phyloP scores from a whole-genome alignment of 371 early-diverging fungal species.

The Actinomortierella ambigua region DNA sequence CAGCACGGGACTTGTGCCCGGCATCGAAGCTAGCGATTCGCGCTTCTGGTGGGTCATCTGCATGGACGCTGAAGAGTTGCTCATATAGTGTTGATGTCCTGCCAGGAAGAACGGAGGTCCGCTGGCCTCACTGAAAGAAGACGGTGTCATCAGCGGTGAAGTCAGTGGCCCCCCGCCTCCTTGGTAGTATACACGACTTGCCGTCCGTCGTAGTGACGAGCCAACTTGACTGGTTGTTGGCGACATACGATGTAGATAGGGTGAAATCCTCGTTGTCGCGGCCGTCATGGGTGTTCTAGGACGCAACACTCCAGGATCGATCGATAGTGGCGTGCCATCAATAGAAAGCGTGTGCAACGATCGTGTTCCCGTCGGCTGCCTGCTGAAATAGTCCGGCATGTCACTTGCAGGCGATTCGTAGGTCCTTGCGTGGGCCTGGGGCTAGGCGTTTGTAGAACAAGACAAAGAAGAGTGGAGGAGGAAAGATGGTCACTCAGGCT shows the following conservation, averaged over 20 bases:
- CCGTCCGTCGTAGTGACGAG: conserved; percentile 24
- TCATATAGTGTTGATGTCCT: no score
- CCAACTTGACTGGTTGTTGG: conserved; percentile 30
- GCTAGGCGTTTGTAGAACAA: conserved; percentile 14
- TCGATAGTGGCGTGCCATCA: conserved; percentile 36
- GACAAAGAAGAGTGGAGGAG: no score
- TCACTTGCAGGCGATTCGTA: conserved; percentile 30
- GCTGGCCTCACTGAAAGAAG: conserved; percentile 21
- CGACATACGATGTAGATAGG: conserved; percentile 40
- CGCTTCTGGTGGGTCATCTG: conserved; percentile 27
- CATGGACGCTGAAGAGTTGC: no score
- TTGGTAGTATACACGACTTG: conserved; percentile 17
- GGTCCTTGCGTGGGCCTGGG: conserved; percentile 28
- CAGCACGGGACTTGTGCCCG: conserved; percentile 29
- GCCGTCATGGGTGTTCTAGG: conserved; percentile 21
- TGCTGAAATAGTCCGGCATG: conserved; percentile 39
- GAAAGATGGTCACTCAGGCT: no score
- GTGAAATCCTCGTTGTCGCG: conserved; percentile 27
- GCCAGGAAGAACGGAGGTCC: no score
- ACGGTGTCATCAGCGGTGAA: conserved; percentile 36
- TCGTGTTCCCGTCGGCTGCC: conserved; percentile 22
- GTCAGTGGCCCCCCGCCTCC: conserved; percentile 11
- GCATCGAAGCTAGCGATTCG: conserved; percentile 29
- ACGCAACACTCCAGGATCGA: conserved; percentile 9
- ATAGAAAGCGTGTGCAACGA: conserved; percentile 17